These are phyloP conservation scores for Eutrema japonicum DNA, from an alignment of 345 rosid genomes.

Conservation along the genomic window DNA sequence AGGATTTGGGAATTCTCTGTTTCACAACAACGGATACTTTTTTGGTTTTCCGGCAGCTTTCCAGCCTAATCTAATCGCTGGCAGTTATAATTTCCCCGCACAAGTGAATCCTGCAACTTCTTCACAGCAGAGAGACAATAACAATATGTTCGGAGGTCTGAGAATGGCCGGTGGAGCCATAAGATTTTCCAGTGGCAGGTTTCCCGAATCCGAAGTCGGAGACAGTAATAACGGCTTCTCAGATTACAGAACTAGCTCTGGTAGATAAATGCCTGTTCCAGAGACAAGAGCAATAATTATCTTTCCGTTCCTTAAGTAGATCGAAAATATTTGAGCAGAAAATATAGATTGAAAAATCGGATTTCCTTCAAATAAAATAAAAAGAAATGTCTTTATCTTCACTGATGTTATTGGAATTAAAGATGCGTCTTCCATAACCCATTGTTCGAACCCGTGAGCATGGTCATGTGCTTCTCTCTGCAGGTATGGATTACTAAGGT, in stretches of 20 bases:
- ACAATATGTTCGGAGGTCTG: conserved; percentile 29
- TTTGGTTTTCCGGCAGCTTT: conserved; percentile 37
- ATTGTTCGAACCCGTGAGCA: conserved; percentile 12
- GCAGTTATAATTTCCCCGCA: conserved; percentile 24
- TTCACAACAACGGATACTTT: conserved; percentile 30
- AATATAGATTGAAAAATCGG: background rate
- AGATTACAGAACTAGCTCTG: conserved; percentile 29
- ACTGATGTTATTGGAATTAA: background rate
- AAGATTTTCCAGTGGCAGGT: conserved; percentile 16
- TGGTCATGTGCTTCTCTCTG: conserved; percentile 83
- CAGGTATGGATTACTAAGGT: conserved; percentile 64
- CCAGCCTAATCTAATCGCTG: conserved; percentile 24
- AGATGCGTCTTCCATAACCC: background rate
- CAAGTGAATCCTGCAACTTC: conserved; percentile 26
- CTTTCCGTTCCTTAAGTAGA: background rate
- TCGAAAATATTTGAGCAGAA: background rate
- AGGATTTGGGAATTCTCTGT: conserved; percentile 29
- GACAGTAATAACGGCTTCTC: background rate
- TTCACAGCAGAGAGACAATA: conserved; percentile 35
- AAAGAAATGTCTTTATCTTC: background rate
- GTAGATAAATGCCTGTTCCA: conserved; percentile 29
- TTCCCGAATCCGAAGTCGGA: background rate
- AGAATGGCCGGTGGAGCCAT: conserved; percentile 28
- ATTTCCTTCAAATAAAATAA: conserved; percentile 3
- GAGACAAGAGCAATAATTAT: background rate